phyloP scores from a whole-genome alignment of 2,329 filamentous ascomycete genomes.

The Talaromyces sp. region DNA sequence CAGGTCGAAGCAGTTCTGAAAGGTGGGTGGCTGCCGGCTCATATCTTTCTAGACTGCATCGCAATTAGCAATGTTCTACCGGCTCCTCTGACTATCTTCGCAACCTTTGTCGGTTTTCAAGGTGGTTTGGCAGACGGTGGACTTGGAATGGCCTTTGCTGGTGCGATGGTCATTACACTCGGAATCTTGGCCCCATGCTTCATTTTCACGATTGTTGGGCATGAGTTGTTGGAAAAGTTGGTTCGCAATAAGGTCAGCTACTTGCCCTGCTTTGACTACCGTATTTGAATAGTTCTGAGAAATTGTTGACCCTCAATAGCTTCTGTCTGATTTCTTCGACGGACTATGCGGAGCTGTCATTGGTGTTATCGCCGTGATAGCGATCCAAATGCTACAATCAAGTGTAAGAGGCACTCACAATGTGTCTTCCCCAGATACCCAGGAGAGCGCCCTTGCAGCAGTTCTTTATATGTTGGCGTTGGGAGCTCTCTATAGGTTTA shows the following conservation, averaged over 20 bases:
- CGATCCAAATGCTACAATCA: not conserved
- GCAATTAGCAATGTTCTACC: not conserved
- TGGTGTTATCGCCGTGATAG: not conserved
- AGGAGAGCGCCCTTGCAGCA: not conserved
- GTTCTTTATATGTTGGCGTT: not conserved
- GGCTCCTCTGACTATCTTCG: not conserved
- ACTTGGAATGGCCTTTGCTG: not conserved
- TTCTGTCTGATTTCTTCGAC: slow-evolving; percentile 2
- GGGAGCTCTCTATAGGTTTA: not conserved
- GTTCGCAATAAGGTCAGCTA: not conserved
- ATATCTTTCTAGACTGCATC: slow-evolving; percentile 30
- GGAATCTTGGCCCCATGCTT: not conserved
- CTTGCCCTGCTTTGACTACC: not conserved
- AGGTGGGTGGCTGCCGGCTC: slow-evolving; percentile 30
- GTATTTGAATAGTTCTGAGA: not conserved
- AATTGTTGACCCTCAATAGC: slow-evolving; percentile 6
- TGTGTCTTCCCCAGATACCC: not conserved
- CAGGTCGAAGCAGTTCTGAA: slow-evolving; percentile 33
- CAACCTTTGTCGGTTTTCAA: not conserved
- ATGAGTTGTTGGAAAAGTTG: not conserved
- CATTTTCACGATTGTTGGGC: not conserved
- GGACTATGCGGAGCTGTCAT: slow-evolving; percentile 5
- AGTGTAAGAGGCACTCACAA: not conserved
- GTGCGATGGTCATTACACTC: not conserved
- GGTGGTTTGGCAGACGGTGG: not conserved